Base-by-base conservation (phyloP, 371 early-diverging fungal genomes). In the Capillidium rhysosporum region DNA sequence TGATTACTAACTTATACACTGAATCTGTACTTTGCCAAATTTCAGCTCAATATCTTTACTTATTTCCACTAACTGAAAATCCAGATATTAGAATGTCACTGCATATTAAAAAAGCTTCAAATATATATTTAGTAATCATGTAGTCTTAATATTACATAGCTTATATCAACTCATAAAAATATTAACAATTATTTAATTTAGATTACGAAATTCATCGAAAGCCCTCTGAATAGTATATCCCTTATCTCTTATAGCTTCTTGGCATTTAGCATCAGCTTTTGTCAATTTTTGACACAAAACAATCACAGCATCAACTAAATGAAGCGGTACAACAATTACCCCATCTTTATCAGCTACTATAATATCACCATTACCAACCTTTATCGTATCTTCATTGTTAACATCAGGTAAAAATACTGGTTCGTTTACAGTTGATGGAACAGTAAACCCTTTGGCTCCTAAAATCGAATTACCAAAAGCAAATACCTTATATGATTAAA, bases 291-390 rank as follows among this genome's bases (percentile, higher is more conserved):
- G 62, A 41, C 79, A 79, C 25, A 66, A 66, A 0, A 47, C 56
- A 30, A 73, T 70, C 1, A 85, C 79, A 30, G 70, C 59, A 5
- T 66, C 64, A 8, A 78, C 65, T 31, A 67, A 29, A 9, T 71
- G 65, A n/a, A 55, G 55, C 1, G 85, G 85, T 1, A 84, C 63
- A 46, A 76, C 67, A 28, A 82, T 77, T 1, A 79, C 76, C 0
- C 88, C 88, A 59, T 87, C 82, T 12, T 73, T 56, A 64, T 87
- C 88, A 2, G 76, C 88, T 1, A 84, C 76, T 49, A 87, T 71
- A 46, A 80, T 68, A 53, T 87, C 88, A 28, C 81, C 80, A 4
- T 79, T 68, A 26, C 65, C 56, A 20, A 80, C 69, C 4, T 72
- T 63, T 1, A 69, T 66, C 4, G 74, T 73, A 28, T 68, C 72